Base-by-base conservation (phyloP, 2,329 filamentous ascomycete genomes). In the Alternaria burnsii region DNA sequence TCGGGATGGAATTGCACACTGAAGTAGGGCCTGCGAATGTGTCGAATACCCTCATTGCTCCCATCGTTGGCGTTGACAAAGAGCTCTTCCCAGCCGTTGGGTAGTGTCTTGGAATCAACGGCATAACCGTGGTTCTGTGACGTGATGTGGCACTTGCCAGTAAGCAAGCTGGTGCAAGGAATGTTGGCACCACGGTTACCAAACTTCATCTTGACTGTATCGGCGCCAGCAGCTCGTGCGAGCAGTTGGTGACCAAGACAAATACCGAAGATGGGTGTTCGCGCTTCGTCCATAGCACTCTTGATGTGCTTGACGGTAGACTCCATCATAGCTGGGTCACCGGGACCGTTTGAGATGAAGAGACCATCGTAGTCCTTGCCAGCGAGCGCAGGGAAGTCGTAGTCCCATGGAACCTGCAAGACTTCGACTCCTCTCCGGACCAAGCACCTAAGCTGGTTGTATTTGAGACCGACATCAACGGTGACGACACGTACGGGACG, bases 1-100 rank as follows among this genome's bases (percentile, higher is more conserved):
- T 99, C 95, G 0, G 95, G 95, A 76, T 99, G 95, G 83, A 99
- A 99, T 78, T 99, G 95, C n/a, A 98, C 95, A 84, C 93, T 97
- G 85, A 99, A 99, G 83, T 94, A 96, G 52, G 95, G 95, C 74
- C 89, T 91, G 78, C 84, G 87, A 50, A 87, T 83, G 79, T 98
- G 93, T 80, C 94, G 90, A 76, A 99, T 97, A 81, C 95, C 95
- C 83, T 99, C 95, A 80, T 99, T 99, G 81, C 92, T 97, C 71
- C 92, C 92, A 72, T 99, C 95, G 79, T 99, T 99, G 80, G 95
- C 94, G 76, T 99, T 99, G 74, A 98, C 91, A 70, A 98, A 99
- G 10, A 98, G 87, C 81, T 98, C 95, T 71, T 90, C 88, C 95
- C 95, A 99, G 62, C 89, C 91, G 14, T 86, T 77, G 10, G 91